Evolutionary conservation across 2,329 filamentous ascomycete species (phyloP).

Genomic region (Colletotrichum shisoi): DNA sequence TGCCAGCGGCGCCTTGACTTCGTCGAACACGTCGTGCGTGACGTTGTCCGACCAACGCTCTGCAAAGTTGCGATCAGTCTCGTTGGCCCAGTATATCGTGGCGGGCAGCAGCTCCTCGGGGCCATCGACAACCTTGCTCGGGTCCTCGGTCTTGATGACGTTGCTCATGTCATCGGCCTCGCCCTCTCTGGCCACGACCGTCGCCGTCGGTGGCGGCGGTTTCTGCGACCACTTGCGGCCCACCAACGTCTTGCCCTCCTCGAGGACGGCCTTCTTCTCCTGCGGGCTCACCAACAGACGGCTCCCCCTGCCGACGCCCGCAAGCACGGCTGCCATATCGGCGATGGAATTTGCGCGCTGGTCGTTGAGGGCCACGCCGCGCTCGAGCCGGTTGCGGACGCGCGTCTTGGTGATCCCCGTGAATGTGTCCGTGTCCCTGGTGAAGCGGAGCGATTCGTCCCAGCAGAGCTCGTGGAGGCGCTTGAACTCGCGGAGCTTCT

Average conservation of each 20-base stretch:
- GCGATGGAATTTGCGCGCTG: constrained; percentile 70
- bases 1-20: constrained; percentile 8
- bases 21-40: constrained; percentile 54
- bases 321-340: constrained; percentile 68
- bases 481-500: constrained; percentile 71
- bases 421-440: not conserved
- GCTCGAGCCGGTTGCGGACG: constrained; percentile 52
- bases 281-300: constrained; percentile 49
- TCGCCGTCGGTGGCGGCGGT: constrained; percentile 1
- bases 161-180: constrained; percentile 29
- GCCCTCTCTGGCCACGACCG: not conserved
- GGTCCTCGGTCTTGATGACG: no score
- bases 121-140: not conserved
- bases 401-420: constrained; percentile 46
- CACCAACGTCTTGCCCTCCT: constrained; percentile 21
- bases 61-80: constrained; percentile 58
- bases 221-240: constrained; percentile 34
- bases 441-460: constrained; percentile 54
- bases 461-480: constrained; percentile 69
- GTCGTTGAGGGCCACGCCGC: constrained; percentile 63
- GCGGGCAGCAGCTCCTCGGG: constrained; percentile 50
- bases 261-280: constrained; percentile 30
- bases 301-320: constrained; percentile 61
- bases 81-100: constrained; percentile 62
- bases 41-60: constrained; percentile 62